Evolutionary conservation across 2,329 filamentous ascomycete species (phyloP), one percentile per base, ranked within the genome.

Genomic region (Elsinoe perseae): DNA sequence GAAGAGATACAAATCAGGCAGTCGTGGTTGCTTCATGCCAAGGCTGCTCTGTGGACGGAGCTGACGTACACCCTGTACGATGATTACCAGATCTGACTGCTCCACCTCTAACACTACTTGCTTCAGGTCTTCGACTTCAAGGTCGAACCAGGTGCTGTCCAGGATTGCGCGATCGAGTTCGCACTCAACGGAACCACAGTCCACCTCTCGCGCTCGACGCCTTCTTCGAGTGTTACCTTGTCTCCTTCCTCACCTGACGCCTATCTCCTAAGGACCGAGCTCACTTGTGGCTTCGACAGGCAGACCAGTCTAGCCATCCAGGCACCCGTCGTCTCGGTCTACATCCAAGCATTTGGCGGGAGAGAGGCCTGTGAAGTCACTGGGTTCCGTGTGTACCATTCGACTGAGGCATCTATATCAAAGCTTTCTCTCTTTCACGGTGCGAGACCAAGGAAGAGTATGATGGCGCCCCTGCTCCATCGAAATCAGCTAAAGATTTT

Each of bases 31-130:
- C 60, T 20, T 54, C 56, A 23, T 61, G 60, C 36, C 10, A 44
- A 36, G 54, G 34, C 50, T 61, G 60, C 34, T 44, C 54, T 54
- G 27, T 42, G 43, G 54, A 36, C 20, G 52, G 36, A 53, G 60
- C 56, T 60, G 60, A 61, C 60, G 60, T 56, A 56, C 56, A 56
- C 50, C 55, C 60, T 21, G 60, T 61, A 43, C 28, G 60, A 56
- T 50, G 40, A 58, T 25, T 32, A 10, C 25, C 21, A 50, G 12
- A 34, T 12, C 10, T 54, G 20, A 10, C 20, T 34, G 9, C 30
- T 20, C 20, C 12, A 9, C 40, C 23, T 42, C 52, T 54, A 20
- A 56, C 27, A 58, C 36, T 21, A 32, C 1, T n/a, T 54, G 28
- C 56, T 25, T 54, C 18, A 59, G 58, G 38, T 36, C 8, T 57